Evolutionary conservation across 306 rosid genomes (phyloP), one percentile per base, ranked within the genome.

Genomic region (Alnus glutinosa): DNA sequence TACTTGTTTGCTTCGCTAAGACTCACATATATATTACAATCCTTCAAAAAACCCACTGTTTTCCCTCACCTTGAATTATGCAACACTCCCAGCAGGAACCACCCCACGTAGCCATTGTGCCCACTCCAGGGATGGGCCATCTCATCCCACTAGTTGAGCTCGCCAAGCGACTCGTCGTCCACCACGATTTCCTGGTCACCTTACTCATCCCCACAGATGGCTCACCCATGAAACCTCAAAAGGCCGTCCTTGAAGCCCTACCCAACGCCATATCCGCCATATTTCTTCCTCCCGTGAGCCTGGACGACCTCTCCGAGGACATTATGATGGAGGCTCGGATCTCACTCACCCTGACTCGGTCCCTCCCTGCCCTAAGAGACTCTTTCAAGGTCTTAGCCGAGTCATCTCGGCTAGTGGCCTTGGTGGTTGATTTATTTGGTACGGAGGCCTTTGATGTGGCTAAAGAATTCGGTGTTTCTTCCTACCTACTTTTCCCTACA

Each of bases 121-220:
- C 76, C 4, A 79, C 81, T 28, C 85, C 75, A 3, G 77, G 80
- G 46, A 50, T 83, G 37, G 86, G 86, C 86, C 86, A 83, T 46
- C 83, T 78, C 13, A 75, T 50, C 34, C 80, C 82, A 37, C 76
- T 82, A 8, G 66, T 64, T 18, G 85, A 72, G 75, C 39, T 79
- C 3, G 66, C 83, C 16, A 77, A 77, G 63, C 75, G 70, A 50
- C 85, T 84, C 19, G 77, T 80, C 49, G 15, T 16, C 51, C 84
- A 28, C 9, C 80, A 67, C 71, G 14, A 74, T 15, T 74, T 84
- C 23, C 28, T n/a, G 62, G 54, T 69, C 70, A 84, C 74, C 50
- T 50, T 84, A 61, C 5, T 84, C 32, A 50, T 84, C 36, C 79
- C 87, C 5, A 78, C 30, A 19, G 84, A 80, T 19, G 79, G 87